These are phyloP conservation scores for Mycena rebaudengoi DNA, from an alignment of 768 basidiomycete species.

Conservation along the genomic window DNA sequence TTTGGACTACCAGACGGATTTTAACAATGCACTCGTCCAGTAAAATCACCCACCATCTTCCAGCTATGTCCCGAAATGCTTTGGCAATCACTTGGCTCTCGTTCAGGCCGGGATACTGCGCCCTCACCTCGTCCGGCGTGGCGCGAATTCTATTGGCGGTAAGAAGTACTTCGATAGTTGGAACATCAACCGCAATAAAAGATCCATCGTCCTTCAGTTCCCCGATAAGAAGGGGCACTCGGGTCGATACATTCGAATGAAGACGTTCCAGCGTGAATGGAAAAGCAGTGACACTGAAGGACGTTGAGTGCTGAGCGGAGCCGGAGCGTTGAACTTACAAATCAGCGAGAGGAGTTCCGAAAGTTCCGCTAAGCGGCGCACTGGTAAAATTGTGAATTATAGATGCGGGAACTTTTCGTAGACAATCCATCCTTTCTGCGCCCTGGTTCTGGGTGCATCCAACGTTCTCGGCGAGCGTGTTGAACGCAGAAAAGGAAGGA, in stretches of 20 bases:
- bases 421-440: constrained; percentile 23
- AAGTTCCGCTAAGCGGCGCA: constrained; percentile 13
- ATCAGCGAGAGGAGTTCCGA: constrained; percentile 10
- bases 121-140: constrained; percentile 9
- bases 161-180: neutral
- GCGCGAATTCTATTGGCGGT: no score
- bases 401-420: constrained; percentile 28
- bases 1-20: constrained; percentile 17
- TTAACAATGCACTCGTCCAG: neutral
- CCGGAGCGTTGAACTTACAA: constrained; percentile 6
- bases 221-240: no score
- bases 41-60: no score
- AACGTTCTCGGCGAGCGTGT: constrained; percentile 8
- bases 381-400: constrained; percentile 26
- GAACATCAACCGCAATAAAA: constrained; percentile 4
- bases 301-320: neutral
- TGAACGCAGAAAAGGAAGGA: constrained; percentile 4
- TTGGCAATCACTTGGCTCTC: constrained; percentile 21
- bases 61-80: no score
- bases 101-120: constrained; percentile 24
- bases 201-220: no score
- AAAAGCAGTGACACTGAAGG: constrained; percentile 20
- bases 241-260: no score
- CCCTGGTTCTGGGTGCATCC: constrained; percentile 31
- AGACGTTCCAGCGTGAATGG: no score